Percentiles rank a stretch among this genome's conserved stretches.
phyloP scores from a whole-genome alignment of 2,329 filamentous ascomycete genomes.

The Epicoccum sorghinum region DNA sequence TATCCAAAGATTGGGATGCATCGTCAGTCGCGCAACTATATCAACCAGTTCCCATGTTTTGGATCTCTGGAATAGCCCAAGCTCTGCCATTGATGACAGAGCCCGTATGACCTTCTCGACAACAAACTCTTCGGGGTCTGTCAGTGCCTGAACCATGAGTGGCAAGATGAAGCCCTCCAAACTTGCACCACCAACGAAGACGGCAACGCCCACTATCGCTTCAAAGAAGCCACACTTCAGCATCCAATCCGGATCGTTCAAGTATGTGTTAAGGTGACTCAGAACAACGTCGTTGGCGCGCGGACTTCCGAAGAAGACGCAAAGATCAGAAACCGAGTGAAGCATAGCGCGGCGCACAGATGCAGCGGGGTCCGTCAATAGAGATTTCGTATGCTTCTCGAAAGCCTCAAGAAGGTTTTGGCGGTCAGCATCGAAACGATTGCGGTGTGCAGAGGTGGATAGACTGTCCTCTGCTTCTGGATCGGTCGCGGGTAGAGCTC shows the following conservation, averaged over 20 bases:
- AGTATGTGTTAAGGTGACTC: conserved; percentile 93
- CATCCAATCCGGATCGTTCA: conserved; percentile 96
- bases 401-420: conserved; percentile 82
- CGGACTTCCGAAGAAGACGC: conserved; percentile 91
- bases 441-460: conserved; percentile 74
- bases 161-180: conserved; percentile 95
- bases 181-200: conserved; percentile 85
- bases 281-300: conserved; percentile 95
- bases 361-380: conserved; percentile 85
- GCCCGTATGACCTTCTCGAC: conserved; percentile 89
- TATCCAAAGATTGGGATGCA: conserved; percentile 96
- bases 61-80: conserved; percentile 83
- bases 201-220: conserved; percentile 88
- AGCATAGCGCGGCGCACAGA: conserved; percentile 90
- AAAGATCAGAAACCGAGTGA: conserved; percentile 87
- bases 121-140: conserved; percentile 91
- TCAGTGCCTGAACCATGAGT: conserved; percentile 92
- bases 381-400: conserved; percentile 83
- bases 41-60: conserved; percentile 89
- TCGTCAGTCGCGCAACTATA: conserved; percentile 80
- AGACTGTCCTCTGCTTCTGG: conserved; percentile 79
- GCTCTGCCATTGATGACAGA: conserved; percentile 82
- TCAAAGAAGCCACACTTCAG: conserved; percentile 97
- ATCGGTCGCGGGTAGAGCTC: conserved; percentile 76
- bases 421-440: conserved; percentile 86